Evolutionary conservation across 2,329 filamentous ascomycete genomes (phyloP), one percentile per base, ranked within the genome.

Genomic region (Lasiodiplodia sp.): DNA sequence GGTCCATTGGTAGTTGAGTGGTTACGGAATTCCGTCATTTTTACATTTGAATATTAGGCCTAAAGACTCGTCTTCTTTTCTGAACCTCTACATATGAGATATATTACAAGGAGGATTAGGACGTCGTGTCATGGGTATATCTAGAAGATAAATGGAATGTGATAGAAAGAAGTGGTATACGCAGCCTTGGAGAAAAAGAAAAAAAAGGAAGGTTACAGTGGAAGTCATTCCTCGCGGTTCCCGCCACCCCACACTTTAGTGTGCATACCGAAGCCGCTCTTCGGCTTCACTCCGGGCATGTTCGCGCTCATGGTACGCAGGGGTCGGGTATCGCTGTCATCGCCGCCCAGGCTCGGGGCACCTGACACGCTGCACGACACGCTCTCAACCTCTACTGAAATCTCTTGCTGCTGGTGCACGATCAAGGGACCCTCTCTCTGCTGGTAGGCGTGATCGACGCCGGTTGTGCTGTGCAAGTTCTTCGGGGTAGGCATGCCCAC

Each of bases 251-350:
- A 62, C 21, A 62, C 57, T 25, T 62, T 62, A 16, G 58, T 63
- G 25, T 63, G 58, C 40, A 49, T 49, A 23, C 58, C 58, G 40
- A 63, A 63, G 18, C 58, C 58, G 25, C 8, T 63, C 58, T 63
- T 60, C 38, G 47, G 57, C 57, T 25, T 51, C 16, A 51, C 25
- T 6, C 40, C 40, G 14, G 40, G 58, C 40, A 63, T 47, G 58
- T 16, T 28, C 16, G 58, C 21, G 58, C 40, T 63, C 58, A 31
- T 62, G 7, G 23, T 62, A 23, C 16, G 58, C 28, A 63, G 23
- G 10, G 58, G 58, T 6, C 58, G 58, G 7, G 16, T 37, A 14
- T 63, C 58, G 58, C 58, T 63, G 28, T 63, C 58, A 8, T 63
- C 58, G 37, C 58, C 58, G 37, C 58, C 58, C 16, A 63, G 16